Conservation (phyloP, 345 rosid genomes). For the Gossypium bickii region DNA sequence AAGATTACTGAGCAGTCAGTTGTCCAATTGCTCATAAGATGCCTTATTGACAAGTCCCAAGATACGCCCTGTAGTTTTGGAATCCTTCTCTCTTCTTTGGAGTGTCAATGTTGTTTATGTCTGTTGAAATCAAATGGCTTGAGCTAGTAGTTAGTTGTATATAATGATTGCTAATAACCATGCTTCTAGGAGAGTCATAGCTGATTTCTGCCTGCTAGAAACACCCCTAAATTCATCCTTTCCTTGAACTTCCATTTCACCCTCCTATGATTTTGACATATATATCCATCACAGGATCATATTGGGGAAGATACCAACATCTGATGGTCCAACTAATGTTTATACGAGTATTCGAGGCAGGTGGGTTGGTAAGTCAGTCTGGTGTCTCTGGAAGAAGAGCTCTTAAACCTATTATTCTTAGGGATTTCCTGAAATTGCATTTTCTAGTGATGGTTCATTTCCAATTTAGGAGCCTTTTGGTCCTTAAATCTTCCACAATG, state of each 20-base stretch:
- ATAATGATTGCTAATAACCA: constrained; percentile 14
- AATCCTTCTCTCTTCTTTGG: not conserved
- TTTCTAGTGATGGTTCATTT: constrained; percentile 17
- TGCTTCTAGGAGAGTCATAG: constrained; percentile 16
- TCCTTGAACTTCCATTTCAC: constrained; percentile 26
- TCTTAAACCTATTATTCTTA: constrained; percentile 12
- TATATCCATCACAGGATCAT: constrained; percentile 82
- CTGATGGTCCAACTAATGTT: constrained; percentile 84
- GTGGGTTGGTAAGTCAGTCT: constrained; percentile 84
- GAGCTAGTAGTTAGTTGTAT: constrained; percentile 8
- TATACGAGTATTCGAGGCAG: constrained; percentile 80
- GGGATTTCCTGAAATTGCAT: constrained; percentile 18
- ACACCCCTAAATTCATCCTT: constrained; percentile 24
- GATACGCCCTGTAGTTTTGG: not conserved
- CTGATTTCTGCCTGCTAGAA: constrained; percentile 22
- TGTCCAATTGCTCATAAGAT: not conserved
- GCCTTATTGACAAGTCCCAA: not conserved
- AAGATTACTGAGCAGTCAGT: not conserved
- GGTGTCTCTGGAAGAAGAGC: constrained; percentile 27
- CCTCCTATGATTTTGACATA: constrained; percentile 36
- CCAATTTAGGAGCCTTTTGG: not conserved
- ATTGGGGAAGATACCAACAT: constrained; percentile 89
- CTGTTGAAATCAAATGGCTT: constrained; percentile 17
- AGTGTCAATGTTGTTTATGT: not conserved
- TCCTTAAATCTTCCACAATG: constrained; percentile 2